phyloP scores from a whole-genome alignment of 2,329 filamentous ascomycete genomes.

The Neofusicoccum sp. region DNA sequence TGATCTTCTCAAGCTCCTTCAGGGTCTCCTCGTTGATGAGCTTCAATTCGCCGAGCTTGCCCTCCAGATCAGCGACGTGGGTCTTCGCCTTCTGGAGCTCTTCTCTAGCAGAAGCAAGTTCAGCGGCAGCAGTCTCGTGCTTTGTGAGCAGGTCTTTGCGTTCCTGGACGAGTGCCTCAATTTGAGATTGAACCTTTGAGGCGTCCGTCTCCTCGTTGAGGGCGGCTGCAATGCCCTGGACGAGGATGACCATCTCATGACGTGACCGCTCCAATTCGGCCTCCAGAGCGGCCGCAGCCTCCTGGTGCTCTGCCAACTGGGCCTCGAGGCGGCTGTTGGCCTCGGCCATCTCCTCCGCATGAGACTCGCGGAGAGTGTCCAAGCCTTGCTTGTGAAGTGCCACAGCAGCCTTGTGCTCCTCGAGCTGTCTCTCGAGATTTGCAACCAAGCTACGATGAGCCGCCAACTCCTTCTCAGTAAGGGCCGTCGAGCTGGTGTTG shows the following conservation, averaged over 20 bases:
- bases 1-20: constrained; percentile 59
- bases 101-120: constrained; percentile 45
- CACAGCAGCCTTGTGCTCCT: constrained; percentile 58
- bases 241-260: constrained; percentile 59
- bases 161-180: constrained; percentile 48
- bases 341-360: constrained; percentile 55
- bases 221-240: constrained; percentile 64
- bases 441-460: constrained; percentile 54
- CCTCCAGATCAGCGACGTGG: constrained; percentile 44
- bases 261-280: constrained; percentile 63
- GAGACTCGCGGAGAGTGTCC: constrained; percentile 55
- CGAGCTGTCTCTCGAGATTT: constrained; percentile 60
- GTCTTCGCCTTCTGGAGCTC: constrained; percentile 46
- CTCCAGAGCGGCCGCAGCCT: constrained; percentile 44
- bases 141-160: constrained; percentile 46
- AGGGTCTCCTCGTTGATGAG: constrained; percentile 57
- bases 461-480: constrained; percentile 55
- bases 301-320: constrained; percentile 36
- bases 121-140: constrained; percentile 46
- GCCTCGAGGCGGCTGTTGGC: constrained; percentile 38
- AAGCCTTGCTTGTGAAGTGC: constrained; percentile 58
- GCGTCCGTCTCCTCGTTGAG: constrained; percentile 64
- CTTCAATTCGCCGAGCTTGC: constrained; percentile 50
- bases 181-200: constrained; percentile 44
- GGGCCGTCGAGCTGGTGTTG: constrained; percentile 62